phyloP scores from a whole-genome alignment of 148 eudicot genomes.

The Arctostaphylos glauca region DNA sequence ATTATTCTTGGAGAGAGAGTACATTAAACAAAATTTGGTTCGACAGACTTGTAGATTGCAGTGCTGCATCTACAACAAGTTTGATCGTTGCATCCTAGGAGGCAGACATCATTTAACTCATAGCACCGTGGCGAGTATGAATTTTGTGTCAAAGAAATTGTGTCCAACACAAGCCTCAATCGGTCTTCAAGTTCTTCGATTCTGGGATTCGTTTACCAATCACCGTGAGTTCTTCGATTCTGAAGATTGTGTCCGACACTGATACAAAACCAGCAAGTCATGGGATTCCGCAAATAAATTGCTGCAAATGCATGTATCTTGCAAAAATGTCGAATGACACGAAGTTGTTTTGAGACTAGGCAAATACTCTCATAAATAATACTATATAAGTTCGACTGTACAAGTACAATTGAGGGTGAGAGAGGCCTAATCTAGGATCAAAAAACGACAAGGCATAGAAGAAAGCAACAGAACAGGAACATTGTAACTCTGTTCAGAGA shows the following conservation, averaged over 20 bases:
- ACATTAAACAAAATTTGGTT: too few relatives aligned
- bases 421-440: constrained; percentile 19
- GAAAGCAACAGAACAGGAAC: constrained; percentile 62
- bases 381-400: not conserved
- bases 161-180: too few relatives aligned
- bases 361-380: not conserved
- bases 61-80: too few relatives aligned
- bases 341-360: not conserved
- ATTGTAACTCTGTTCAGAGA: constrained; percentile 57
- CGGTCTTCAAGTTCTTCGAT: too few relatives aligned
- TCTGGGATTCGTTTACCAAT: too few relatives aligned
- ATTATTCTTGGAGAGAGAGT: too few relatives aligned
- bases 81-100: too few relatives aligned
- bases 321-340: not conserved
- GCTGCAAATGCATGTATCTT: not conserved
- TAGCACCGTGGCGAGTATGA: too few relatives aligned
- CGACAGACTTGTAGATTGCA: too few relatives aligned
- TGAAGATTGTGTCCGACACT: not conserved
- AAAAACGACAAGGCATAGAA: constrained; percentile 64
- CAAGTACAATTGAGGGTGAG: not conserved
- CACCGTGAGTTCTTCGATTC: too few relatives aligned
- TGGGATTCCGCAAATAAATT: not conserved
- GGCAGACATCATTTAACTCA: too few relatives aligned
- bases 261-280: not conserved
- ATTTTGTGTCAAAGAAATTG: too few relatives aligned